A percentile compares a stretch with the other conserved stretches of the same genome.
phyloP scores from a whole-genome alignment of 1,284 basidiomycete genomes.

The Malassezia furfur region DNA sequence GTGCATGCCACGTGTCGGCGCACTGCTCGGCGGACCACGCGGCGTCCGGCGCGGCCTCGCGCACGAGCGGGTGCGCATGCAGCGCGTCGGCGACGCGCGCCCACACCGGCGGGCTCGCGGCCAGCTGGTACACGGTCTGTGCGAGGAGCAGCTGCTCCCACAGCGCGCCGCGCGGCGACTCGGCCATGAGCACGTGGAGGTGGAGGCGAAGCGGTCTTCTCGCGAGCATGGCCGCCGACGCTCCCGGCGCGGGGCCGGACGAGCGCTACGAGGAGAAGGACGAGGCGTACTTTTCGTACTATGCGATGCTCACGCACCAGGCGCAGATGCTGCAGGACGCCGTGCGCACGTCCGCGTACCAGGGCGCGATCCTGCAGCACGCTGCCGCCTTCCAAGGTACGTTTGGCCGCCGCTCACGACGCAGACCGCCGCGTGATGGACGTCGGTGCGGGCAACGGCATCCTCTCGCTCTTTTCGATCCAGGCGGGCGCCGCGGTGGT shows the following conservation, averaged over 20 bases:
- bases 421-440: constrained; percentile 45
- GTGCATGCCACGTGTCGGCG: background rate
- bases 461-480: constrained; percentile 52
- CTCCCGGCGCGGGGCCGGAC: background rate
- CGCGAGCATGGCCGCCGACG: background rate
- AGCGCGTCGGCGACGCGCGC: constrained; percentile 27
- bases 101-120: constrained; percentile 36
- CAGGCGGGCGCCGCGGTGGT: constrained; percentile 52
- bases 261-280: constrained; percentile 33
- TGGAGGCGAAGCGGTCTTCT: background rate
- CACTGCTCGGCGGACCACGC: background rate
- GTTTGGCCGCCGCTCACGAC: background rate
- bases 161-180: constrained; percentile 17
- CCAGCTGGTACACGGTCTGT: constrained; percentile 39
- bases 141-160: constrained; percentile 42
- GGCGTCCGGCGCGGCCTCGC: background rate
- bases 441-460: constrained; percentile 53
- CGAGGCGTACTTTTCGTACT: constrained; percentile 43
- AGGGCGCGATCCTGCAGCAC: constrained; percentile 36
- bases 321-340: constrained; percentile 43
- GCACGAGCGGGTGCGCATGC: constrained; percentile 23
- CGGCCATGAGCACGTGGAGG: constrained; percentile 10
- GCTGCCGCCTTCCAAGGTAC: constrained; percentile 22
- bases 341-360: constrained; percentile 39
- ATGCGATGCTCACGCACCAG: constrained; percentile 40